phyloP scores from a whole-genome alignment of 2,329 filamentous ascomycete species.

The Ceratocystis ficicola region DNA sequence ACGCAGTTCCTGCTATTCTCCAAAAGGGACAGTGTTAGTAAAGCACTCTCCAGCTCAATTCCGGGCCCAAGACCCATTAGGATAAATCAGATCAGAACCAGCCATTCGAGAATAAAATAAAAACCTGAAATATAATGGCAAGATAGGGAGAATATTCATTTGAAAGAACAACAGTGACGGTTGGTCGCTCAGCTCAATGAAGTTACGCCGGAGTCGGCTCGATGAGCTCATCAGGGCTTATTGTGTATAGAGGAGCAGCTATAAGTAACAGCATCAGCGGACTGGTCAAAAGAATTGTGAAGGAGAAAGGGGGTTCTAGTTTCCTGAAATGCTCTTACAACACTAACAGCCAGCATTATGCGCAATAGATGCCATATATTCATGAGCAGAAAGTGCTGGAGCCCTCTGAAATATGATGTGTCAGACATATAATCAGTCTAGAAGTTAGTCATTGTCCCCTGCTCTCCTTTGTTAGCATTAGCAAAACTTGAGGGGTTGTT shows the following conservation, averaged over 20 bases:
- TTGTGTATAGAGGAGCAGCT: background rate
- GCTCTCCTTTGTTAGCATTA: background rate
- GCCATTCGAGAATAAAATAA: too few species aligned
- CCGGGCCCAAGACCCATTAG: too few species aligned
- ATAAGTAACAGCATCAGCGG: background rate
- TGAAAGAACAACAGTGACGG: background rate
- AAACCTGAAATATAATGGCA: background rate
- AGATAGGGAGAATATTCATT: background rate
- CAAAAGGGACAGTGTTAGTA: background rate
- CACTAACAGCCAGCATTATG: background rate
- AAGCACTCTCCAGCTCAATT: background rate
- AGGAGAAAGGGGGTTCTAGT: background rate
- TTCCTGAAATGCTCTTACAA: background rate
- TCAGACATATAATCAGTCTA: background rate
- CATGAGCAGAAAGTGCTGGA: background rate
- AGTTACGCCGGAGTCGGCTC: background rate
- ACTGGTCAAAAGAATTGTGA: background rate
- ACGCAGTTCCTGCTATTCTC: background rate
- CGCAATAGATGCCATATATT: background rate
- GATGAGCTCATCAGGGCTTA: background rate
- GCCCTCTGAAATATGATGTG: background rate
- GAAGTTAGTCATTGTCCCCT: background rate
- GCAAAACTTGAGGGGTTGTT: background rate
- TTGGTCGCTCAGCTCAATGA: background rate
- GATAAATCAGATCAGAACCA: too few species aligned